Evolutionary conservation across 495 filamentous ascomycete species (phyloP).

Genomic region (Penicillium ochrochloron): DNA sequence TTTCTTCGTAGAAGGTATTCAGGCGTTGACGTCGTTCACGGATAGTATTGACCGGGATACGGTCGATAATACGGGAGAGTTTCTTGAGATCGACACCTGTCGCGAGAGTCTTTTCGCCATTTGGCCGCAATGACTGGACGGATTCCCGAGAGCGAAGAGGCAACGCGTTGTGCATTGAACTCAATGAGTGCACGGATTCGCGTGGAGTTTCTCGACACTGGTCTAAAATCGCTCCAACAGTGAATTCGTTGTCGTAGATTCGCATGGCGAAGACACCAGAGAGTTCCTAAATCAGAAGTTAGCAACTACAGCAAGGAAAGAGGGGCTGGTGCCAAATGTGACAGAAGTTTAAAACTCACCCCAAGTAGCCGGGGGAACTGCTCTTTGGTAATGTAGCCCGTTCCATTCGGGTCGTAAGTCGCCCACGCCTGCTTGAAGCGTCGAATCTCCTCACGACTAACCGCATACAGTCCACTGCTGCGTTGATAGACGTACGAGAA

Average conservation of each 20-base stretch:
- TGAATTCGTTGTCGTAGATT: constrained; percentile 91
- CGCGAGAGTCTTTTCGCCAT: constrained; percentile 51
- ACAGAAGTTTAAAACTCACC: constrained; percentile 48
- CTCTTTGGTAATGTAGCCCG: constrained; percentile 90
- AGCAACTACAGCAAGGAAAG: background rate
- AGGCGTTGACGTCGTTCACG: constrained; percentile 73
- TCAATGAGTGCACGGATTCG: constrained; percentile 37
- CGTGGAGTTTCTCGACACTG: constrained; percentile 67
- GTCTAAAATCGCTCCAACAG: constrained; percentile 80
- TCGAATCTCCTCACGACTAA: constrained; percentile 89
- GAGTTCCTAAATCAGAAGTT: constrained; percentile 61
- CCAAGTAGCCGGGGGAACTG: constrained; percentile 87
- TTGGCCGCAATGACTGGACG: constrained; percentile 20
- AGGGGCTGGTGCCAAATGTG: background rate
- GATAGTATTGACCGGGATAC: constrained; percentile 77
- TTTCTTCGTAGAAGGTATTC: constrained; percentile 94
- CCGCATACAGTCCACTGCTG: constrained; percentile 74
- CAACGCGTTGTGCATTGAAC: constrained; percentile 20
- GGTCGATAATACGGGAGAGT: constrained; percentile 72
- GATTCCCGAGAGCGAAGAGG: constrained; percentile 31
- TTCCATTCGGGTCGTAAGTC: constrained; percentile 87
- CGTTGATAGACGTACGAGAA: constrained; percentile 99
- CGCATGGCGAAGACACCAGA: constrained; percentile 96
- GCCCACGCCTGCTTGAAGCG: constrained; percentile 99
- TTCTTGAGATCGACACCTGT: constrained; percentile 78